Conservation (phyloP, 441 rosid species). For the Raphanus hybrid region DNA sequence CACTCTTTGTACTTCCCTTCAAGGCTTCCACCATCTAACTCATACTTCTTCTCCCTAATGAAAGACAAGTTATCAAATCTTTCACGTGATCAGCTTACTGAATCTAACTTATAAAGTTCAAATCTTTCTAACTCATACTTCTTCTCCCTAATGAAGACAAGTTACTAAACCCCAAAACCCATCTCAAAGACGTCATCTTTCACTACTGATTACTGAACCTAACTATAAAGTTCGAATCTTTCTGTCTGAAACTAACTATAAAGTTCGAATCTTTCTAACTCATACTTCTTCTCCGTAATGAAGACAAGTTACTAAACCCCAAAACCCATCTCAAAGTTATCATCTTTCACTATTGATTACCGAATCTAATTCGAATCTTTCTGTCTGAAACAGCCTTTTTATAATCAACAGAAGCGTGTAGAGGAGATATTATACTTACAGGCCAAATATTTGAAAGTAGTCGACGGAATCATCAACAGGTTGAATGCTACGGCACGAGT, state of each 20-base stretch:
- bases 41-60: constrained; percentile 70
- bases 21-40: constrained; percentile 57
- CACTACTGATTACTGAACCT: not conserved
- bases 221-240: constrained; percentile 11
- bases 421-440: constrained; percentile 51
- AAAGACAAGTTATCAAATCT: constrained; percentile 10
- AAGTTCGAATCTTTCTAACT: constrained; percentile 38
- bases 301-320: not conserved
- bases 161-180: not conserved
- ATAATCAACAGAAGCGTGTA: not conserved
- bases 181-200: constrained; percentile 22
- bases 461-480: constrained; percentile 74
- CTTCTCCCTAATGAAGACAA: constrained; percentile 51
- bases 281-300: constrained; percentile 69
- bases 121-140: constrained; percentile 57
- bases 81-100: not conserved
- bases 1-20: constrained; percentile 79
- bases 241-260: constrained; percentile 24
- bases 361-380: constrained; percentile 4
- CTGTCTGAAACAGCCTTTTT: not conserved
- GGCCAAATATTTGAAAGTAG: constrained; percentile 79
- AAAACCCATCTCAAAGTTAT: constrained; percentile 20
- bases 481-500: constrained; percentile 76
- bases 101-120: constrained; percentile 6
- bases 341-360: not conserved